These are phyloP conservation scores for Suhomyces pyralidae DNA, from an alignment of 805 yeast genomes.

Conservation along the genomic window DNA sequence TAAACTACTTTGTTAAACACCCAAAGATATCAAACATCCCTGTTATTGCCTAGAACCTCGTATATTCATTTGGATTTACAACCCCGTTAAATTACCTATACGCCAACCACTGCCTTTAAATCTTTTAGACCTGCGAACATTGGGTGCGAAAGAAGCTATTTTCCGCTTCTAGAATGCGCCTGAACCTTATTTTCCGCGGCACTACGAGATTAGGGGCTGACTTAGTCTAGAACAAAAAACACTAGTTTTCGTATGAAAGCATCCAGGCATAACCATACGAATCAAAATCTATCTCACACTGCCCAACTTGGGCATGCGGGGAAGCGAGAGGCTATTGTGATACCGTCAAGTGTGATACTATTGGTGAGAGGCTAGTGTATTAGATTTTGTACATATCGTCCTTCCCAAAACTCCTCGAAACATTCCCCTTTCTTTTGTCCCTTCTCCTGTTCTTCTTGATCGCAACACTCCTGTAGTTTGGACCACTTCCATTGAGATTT, in stretches of 20 bases:
- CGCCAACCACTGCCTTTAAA: background rate
- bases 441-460: background rate
- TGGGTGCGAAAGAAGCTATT: background rate
- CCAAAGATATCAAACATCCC: no score
- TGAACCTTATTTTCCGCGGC: background rate
- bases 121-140: background rate
- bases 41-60: background rate
- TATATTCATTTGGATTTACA: background rate
- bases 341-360: background rate
- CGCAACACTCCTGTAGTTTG: background rate
- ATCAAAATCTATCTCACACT: background rate
- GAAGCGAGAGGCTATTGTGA: background rate
- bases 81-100: background rate
- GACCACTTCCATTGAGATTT: slow-evolving; percentile 10
- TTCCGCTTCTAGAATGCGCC: background rate
- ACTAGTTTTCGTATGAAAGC: background rate
- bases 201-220: background rate
- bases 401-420: slow-evolving; percentile 11
- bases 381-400: background rate
- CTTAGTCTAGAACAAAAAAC: background rate
- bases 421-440: slow-evolving; percentile 5
- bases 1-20: no score
- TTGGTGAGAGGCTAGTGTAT: background rate
- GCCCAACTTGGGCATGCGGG: background rate
- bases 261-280: background rate